Evolutionary conservation across 441 rosid species (phyloP), one percentile per base, ranked within the genome.

Genomic region (Biscutella laevigata): DNA sequence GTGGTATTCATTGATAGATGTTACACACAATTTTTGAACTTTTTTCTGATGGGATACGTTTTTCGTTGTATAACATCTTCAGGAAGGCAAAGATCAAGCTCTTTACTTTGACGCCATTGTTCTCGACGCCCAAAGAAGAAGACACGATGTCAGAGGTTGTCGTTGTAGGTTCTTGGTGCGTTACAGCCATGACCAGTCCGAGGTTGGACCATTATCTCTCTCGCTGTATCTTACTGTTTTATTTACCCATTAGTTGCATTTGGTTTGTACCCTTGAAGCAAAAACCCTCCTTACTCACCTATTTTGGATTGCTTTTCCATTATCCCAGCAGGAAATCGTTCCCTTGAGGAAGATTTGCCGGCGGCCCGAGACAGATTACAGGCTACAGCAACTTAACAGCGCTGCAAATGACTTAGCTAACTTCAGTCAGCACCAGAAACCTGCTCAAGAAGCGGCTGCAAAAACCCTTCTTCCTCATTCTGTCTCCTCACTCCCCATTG

Each of bases 51-150:
- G n/a, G n/a, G n/a, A n/a, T n/a, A n/a, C n/a, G n/a, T n/a, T n/a
- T n/a, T 40, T 13, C 51, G 53, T 21, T 38, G n/a, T n/a, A 35
- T 61, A 19, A 43, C 57, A 54, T 63, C 59, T 57, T 67, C 76
- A 92, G 99, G 99, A 92, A 81, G 99, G 97, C 27, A 88, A 92
- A 81, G 97, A 86, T 67, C 99, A 92, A 73, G 95, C 99, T 66
- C 83, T 92, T 52, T 92, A 88, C 71, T 92, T 71, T 51, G 99
- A 92, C 57, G 99, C 97, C 40, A 88, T 78, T 69, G 99, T 88
- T 68, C 95, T 92, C 28, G 95, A 88, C 57, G 95, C 99, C 2
- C 97, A 92, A 76, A 87, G 97, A 62, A 71, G 99, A 53, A 77
- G 99, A 49, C 99, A 92, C 67, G 99, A 94, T 72, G 86, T 78